Evolutionary conservation across 2,329 filamentous ascomycete species (phyloP).

Genomic region (Microcera coccophila): DNA sequence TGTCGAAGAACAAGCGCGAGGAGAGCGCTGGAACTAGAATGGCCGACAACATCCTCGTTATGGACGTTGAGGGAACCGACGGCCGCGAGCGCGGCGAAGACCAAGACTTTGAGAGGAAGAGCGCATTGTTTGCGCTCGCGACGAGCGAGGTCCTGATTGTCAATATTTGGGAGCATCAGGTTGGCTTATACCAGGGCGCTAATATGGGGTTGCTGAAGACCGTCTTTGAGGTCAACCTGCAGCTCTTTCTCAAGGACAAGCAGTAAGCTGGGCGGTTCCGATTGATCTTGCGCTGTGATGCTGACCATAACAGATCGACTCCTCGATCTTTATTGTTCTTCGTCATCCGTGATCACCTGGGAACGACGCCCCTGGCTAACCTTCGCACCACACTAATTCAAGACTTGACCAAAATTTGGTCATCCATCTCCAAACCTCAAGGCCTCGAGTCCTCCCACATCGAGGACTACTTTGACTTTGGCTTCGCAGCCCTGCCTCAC

Average conservation of each 20-base stretch:
- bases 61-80: slow-evolving; percentile 98
- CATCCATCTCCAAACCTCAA: slow-evolving; percentile 82
- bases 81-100: slow-evolving; percentile 94
- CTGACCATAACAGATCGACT: slow-evolving; percentile 58
- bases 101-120: slow-evolving; percentile 98
- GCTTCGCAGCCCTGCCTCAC: slow-evolving; percentile 91
- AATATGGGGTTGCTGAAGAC: slow-evolving; percentile 99
- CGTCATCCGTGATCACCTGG: slow-evolving; percentile 95
- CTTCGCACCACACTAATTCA: slow-evolving; percentile 86
- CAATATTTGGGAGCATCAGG: slow-evolving; percentile 99
- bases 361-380: slow-evolving; percentile 84
- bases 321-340: slow-evolving; percentile 94
- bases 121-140: slow-evolving; percentile 90
- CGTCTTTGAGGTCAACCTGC: slow-evolving; percentile 96
- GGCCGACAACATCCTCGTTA: slow-evolving; percentile 97
- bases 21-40: slow-evolving; percentile 56
- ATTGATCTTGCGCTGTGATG: slow-evolving; percentile 4
- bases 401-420: slow-evolving; percentile 89
- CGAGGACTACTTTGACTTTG: slow-evolving; percentile 98
- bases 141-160: slow-evolving; percentile 97
- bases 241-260: slow-evolving; percentile 93
- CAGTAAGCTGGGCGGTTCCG: slow-evolving; percentile 55
- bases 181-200: slow-evolving; percentile 94
- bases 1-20: slow-evolving; percentile 88
- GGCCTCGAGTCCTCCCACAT: slow-evolving; percentile 86